phyloP scores from a whole-genome alignment of 345 rosid species.

The Laguncularia racemosa region DNA sequence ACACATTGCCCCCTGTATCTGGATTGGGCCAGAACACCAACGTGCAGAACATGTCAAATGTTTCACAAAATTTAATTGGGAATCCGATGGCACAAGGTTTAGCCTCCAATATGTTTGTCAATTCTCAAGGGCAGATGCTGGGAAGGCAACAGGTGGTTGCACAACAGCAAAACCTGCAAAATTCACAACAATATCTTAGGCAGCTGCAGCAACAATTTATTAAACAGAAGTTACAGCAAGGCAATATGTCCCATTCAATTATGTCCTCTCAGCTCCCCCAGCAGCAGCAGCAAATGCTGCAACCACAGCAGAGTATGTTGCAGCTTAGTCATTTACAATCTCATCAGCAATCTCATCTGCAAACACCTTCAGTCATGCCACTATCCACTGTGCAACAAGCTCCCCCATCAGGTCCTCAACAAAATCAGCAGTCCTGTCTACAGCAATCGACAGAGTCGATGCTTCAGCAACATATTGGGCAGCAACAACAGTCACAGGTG shows the following conservation, averaged over 20 bases:
- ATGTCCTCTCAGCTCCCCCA: conserved; percentile 57
- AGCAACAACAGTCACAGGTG: conserved; percentile 64
- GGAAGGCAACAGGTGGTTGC: conserved; percentile 60
- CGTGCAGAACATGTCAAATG: conserved; percentile 61
- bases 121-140: conserved; percentile 62
- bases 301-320: conserved; percentile 45
- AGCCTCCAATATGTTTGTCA: conserved; percentile 43
- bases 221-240: conserved; percentile 61
- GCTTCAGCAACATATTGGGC: conserved; percentile 74
- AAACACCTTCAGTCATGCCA: conserved; percentile 60
- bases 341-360: conserved; percentile 67
- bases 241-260: conserved; percentile 51
- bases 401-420: conserved; percentile 53
- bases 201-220: conserved; percentile 56
- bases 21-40: conserved; percentile 58
- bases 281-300: conserved; percentile 35
- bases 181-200: conserved; percentile 44
- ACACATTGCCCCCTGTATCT: conserved; percentile 57
- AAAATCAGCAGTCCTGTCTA: conserved; percentile 61
- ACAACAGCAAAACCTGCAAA: conserved; percentile 64
- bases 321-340: conserved; percentile 68
- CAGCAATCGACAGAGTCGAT: conserved; percentile 71
- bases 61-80: conserved; percentile 57
- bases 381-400: conserved; percentile 45
- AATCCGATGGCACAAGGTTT: conserved; percentile 53